Base-by-base conservation (phyloP, 805 yeast species). In the Candida hispaniensis region DNA sequence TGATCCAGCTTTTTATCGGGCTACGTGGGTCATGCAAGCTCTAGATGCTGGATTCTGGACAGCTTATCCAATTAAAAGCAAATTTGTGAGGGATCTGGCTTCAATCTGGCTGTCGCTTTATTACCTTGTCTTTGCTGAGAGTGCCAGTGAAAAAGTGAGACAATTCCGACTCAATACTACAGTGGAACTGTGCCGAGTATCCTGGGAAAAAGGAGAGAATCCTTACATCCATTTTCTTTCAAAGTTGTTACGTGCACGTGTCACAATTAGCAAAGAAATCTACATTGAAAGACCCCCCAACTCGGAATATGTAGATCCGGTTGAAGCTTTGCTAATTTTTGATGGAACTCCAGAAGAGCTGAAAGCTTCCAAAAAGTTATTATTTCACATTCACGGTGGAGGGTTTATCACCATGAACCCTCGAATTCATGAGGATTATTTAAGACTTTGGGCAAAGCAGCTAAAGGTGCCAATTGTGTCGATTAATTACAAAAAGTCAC, bases 401-500 rank as follows among this genome's bases (percentile, higher is more conserved):
- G 55, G 56, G 5, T 50, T 50, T 39, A 50, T 51, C 20, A 30
- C 49, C 25, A 44, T 42, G 49, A 34, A 40, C 10, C 54, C 55
- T 22, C 22, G 45, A 15, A 42, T 48, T 21, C 49, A 44, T 21
- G 47, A 49, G 19, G 51, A 48, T 16, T 35, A 46, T 10, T 34
- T 51, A 7, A 26, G 43, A 7, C 30, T 42, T 6, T 41, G 44
- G 44, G 42, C 45, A 11, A 41, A 24, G 7, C 40, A 40, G 28
- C 36, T 32, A 27, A 32, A 32, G 36, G 36, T 32, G 23, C 36
- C 36, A 7, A 32, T 32, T 17, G 50, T 68, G 7, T 52, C 61
- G 6, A 65, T 67, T n/a, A 71, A 67, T 46, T 68, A 68, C 48
- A 42, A 73, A 24, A 48, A 66, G 38, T 71, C 71, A 0, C 74